Evolutionary conservation across 2,329 filamentous ascomycete genomes (phyloP), one percentile per base, ranked within the genome.

Genomic region (Aureobasidium leucospermi): DNA sequence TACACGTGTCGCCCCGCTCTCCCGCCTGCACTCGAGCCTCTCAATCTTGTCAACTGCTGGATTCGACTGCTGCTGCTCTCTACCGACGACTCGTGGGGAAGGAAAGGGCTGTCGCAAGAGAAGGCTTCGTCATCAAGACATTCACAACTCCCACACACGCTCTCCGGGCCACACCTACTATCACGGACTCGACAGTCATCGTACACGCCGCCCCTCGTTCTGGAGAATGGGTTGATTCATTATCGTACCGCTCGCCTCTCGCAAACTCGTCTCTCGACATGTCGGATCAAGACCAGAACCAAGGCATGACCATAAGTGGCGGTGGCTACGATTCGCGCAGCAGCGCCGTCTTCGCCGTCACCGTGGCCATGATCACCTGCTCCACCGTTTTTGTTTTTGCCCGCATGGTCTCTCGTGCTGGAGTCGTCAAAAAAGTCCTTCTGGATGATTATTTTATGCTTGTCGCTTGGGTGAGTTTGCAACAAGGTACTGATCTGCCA

Each of bases 361-460:
- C 86, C n/a, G 81, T 83, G 6, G 76, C 81, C 19, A 89, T 87
- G 55, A 80, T 92, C 63, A 80, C 81, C 23, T 71, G 92, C 56
- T 85, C 89, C 55, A 87, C 87, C 41, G 68, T 88, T 58, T 93
- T 96, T 69, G 89, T 96, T 65, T 78, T 79, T 43, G 81, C 89
- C 38, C 85, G 92, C 58, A 78, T 96, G 65, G 75, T 89, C 43
- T 90, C 88, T 62, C 83, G 91, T 31, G 79, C 83, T 52, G 83
- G 81, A 48, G 86, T 96, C 52, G 86, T 96, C 59, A 84, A 83
- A 65, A 85, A 81, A 58, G 74, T 90, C 55, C 85, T 81, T 59
- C 82, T 83, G 77, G 90, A 96, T 73, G 92, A 96, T 77, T 88
- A 86, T 73, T 83, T 89, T 66, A 94, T 96, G 72, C 73, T 90